A percentile compares a stretch with the other conserved stretches of the same genome.
phyloP scores from a whole-genome alignment of 2,329 filamentous ascomycete species.

The Ceratocystis cubensis region DNA sequence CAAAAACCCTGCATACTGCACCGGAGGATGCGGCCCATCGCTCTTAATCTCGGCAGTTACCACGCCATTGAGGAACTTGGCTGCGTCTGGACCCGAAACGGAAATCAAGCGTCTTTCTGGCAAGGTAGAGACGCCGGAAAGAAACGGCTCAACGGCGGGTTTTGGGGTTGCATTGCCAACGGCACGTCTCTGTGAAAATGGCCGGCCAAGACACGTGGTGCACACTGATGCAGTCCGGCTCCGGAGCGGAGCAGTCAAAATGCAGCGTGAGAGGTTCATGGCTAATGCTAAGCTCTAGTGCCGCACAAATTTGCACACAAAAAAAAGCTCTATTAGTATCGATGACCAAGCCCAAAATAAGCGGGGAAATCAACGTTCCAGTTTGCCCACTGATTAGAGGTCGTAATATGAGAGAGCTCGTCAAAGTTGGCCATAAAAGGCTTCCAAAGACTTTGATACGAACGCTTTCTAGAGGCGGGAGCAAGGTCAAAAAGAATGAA shows the following conservation, averaged over 20 bases:
- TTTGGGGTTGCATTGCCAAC: neutral
- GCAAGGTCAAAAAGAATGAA: too few species aligned
- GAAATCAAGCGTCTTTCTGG: constrained; percentile 67
- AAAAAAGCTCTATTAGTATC: neutral
- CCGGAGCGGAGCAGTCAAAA: neutral
- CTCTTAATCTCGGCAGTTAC: constrained; percentile 55
- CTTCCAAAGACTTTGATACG: too few species aligned
- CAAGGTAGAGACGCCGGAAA: constrained; percentile 43
- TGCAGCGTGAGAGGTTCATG: neutral
- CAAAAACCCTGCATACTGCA: constrained; percentile 73
- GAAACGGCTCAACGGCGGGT: constrained; percentile 28
- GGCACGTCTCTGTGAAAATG: constrained; percentile 26
- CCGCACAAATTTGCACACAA: neutral
- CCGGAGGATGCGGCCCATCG: constrained; percentile 32
- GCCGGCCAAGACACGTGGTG: constrained; percentile 12
- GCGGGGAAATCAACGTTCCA: neutral
- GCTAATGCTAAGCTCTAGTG: neutral
- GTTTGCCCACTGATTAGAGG: too few species aligned
- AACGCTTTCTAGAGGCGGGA: too few species aligned
- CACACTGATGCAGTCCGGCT: neutral
- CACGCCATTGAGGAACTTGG: constrained; percentile 78
- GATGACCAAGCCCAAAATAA: neutral
- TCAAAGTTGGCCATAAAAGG: too few species aligned
- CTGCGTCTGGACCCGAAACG: constrained; percentile 64
- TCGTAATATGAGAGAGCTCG: too few species aligned